Conservation (phyloP, 1,139 yeast species). For the Suhomyces anneliseae region DNA sequence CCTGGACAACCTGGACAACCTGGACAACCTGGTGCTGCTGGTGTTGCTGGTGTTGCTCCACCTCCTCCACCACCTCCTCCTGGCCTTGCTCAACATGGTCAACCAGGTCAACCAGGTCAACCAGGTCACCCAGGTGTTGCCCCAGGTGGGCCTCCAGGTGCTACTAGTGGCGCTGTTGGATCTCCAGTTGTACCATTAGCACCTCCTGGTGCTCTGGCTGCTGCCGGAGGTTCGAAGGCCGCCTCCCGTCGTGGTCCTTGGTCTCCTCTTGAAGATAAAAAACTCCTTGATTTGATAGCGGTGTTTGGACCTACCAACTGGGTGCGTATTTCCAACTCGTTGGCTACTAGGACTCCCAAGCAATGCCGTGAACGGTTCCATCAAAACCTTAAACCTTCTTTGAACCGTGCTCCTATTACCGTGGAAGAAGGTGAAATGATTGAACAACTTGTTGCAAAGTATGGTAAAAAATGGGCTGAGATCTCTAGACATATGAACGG, state of each 20-base stretch:
- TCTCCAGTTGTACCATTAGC: neutral
- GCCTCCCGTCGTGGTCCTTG: conserved; percentile 68
- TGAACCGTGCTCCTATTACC: conserved; percentile 80
- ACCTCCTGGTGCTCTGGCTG: neutral
- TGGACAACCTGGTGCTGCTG: neutral
- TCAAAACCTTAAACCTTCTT: conserved; percentile 82
- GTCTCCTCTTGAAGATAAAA: conserved; percentile 83
- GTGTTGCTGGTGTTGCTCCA: neutral
- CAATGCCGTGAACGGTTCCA: conserved; percentile 93
- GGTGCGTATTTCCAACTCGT: conserved; percentile 77
- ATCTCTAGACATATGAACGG: conserved; percentile 87
- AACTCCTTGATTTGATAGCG: conserved; percentile 66
- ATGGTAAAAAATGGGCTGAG: conserved; percentile 95
- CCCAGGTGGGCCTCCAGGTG: neutral
- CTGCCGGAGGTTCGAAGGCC: neutral
- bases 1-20: neutral
- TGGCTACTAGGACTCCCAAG: conserved; percentile 82
- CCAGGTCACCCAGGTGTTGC: neutral
- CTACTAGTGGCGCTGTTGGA: neutral
- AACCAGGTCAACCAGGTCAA: neutral
- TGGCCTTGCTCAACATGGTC: neutral
- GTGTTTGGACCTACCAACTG: conserved; percentile 85
- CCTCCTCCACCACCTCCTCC: neutral
- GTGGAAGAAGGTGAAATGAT: conserved; percentile 81
- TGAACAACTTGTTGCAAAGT: conserved; percentile 72